Evolutionary conservation across 352 stramenopile genomes (phyloP).

Genomic region (Phytophthora megakarya): DNA sequence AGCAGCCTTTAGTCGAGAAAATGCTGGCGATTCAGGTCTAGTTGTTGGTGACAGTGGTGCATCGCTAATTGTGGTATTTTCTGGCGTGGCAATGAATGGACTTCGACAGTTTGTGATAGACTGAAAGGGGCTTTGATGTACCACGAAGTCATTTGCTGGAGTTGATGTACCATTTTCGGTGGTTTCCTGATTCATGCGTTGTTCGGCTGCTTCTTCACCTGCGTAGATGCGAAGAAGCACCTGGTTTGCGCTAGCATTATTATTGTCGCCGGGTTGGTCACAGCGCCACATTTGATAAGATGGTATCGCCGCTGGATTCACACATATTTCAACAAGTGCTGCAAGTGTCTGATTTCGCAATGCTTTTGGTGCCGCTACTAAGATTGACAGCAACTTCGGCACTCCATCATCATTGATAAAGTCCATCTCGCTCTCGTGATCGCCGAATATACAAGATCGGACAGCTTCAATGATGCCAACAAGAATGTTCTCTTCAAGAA

Average conservation of each 20-base stretch:
- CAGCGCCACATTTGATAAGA: conserved; percentile 69
- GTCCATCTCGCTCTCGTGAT: conserved; percentile 51
- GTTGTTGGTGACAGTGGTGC: conserved; percentile 10
- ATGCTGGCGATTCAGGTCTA: conserved; percentile 62
- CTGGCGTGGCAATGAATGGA: conserved; percentile 45
- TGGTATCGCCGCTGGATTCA: conserved; percentile 71
- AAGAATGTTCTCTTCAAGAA: conserved; percentile 76
- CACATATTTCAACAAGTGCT: conserved; percentile 67
- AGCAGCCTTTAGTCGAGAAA: conserved; percentile 73
- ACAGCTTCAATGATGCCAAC: conserved; percentile 69
- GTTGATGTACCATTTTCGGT: background rate
- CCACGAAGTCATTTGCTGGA: conserved; percentile 24
- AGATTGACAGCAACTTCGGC: conserved; percentile 59
- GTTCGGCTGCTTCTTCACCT: conserved; percentile 56
- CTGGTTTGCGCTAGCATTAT: conserved; percentile 60
- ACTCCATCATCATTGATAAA: conserved; percentile 73
- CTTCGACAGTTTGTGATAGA: conserved; percentile 53
- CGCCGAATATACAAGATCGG: conserved; percentile 63
- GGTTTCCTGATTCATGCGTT: conserved; percentile 18
- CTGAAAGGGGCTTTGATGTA: conserved; percentile 54
- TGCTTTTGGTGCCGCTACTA: conserved; percentile 54
- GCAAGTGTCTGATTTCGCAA: conserved; percentile 69
- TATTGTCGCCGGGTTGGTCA: conserved; percentile 47
- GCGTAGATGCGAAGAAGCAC: conserved; percentile 75
- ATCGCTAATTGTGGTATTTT: conserved; percentile 12